Base-by-base conservation (phyloP, 2,329 filamentous ascomycete genomes). In the Alternaria longipes region DNA sequence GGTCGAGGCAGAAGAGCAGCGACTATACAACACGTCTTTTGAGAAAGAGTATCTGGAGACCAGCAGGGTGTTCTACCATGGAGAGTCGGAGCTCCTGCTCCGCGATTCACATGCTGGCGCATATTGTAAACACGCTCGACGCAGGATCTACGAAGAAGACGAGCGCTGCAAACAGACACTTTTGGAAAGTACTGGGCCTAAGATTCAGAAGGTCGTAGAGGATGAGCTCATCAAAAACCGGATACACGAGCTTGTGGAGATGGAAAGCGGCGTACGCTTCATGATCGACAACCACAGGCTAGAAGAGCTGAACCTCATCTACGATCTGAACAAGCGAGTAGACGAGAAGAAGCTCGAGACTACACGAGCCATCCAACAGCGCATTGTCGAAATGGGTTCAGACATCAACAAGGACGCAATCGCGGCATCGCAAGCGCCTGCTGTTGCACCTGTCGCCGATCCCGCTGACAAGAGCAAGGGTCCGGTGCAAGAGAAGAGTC, bases 281-380 rank as follows among this genome's bases (percentile, higher is more conserved):
- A 98, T 99, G 94, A 89, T 98, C 51, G 92, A 97, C 77, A 94
- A 97, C 70, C 91, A 97, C 78, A 88, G 90, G 65, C 72, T 91
- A 34, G 87, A 91, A 4, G 93, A 97, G 70, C 83, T 99, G 9
- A 84, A 85, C n/a, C 89, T 93, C 51, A 83, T 98, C 4, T 98
- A 95, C 77, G 85, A 89, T 18, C 85, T 98, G 3, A 90, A 97
- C 56, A 82, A 86, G 9, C 86, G 92, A 34, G 91, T 97, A 0
- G 93, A 98, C 70, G 78, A 83, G 1, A 89, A 90, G 60, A 96
- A 94, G 75, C 75, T 80, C 0, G 87, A 90, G 9, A 81, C 97
- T 5, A 91, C 89, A 30, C 84, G 84, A 8, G 90, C 90, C 7
- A 81, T 98, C 6, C 89, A 93, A 69, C 84, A 84, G 64, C 88